These are phyloP conservation scores for Calycina marina DNA, from an alignment of 2,329 filamentous ascomycete genomes.

Conservation along the genomic window DNA sequence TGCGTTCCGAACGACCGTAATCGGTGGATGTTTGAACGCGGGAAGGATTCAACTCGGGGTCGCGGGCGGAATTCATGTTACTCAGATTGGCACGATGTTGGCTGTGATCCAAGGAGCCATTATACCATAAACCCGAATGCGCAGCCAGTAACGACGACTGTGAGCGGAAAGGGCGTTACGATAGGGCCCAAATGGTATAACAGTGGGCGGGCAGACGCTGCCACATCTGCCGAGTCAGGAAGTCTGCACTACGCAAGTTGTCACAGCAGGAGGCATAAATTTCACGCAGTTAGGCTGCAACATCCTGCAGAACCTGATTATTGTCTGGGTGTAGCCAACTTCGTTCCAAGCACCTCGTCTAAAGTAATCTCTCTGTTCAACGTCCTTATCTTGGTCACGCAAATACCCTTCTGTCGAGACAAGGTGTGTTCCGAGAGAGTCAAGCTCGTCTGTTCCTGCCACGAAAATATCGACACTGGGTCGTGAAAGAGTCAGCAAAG, in stretches of 20 bases:
- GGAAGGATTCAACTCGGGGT: slow-evolving; percentile 14
- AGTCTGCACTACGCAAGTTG: slow-evolving; percentile 9
- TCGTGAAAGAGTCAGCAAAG: too few species aligned
- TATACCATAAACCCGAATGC: slow-evolving; percentile 35
- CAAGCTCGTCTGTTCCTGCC: too few species aligned
- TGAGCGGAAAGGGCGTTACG: slow-evolving; percentile 35
- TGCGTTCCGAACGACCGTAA: slow-evolving; percentile 9
- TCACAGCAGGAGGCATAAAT: slow-evolving; percentile 15
- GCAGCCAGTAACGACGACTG: slow-evolving; percentile 29
- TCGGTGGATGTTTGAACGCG: slow-evolving; percentile 11
- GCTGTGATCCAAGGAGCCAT: slow-evolving; percentile 35
- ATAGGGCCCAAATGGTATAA: slow-evolving; percentile 35
- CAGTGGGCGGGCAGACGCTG: slow-evolving; percentile 10
- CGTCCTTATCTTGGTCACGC: too few species aligned
- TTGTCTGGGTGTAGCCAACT: too few species aligned
- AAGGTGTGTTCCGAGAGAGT: too few species aligned
- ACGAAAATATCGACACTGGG: too few species aligned
- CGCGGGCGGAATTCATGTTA: slow-evolving; percentile 16
- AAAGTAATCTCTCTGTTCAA: too few species aligned
- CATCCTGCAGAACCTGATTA: too few species aligned
- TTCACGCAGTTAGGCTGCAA: too few species aligned
- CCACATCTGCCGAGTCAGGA: slow-evolving; percentile 4
- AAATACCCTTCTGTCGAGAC: too few species aligned
- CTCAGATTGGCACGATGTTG: slow-evolving; percentile 16
- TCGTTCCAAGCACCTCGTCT: too few species aligned